Percentiles rank a stretch among this genome's conserved stretches.
These are phyloP conservation scores for Xylariaceae sp. DNA, from an alignment of 2,329 filamentous ascomycete genomes.

Conservation along the genomic window DNA sequence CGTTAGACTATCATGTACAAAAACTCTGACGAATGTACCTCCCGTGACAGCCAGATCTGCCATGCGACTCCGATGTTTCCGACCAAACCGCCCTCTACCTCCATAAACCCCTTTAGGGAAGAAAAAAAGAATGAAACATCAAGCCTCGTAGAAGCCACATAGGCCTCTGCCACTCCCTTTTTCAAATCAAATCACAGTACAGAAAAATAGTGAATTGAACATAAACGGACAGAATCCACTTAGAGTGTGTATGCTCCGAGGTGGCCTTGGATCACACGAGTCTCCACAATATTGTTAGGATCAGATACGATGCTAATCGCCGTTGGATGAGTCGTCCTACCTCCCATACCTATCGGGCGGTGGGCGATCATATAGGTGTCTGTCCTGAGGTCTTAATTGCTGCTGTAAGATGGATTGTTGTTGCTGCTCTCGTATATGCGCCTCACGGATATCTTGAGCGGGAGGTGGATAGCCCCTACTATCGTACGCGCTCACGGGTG, in stretches of 20 bases:
- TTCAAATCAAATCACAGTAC: no score
- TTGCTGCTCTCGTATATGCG: conserved; percentile 43
- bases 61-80: neutral
- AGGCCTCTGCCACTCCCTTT: no score
- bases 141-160: no score
- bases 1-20: neutral
- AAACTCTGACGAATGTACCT: neutral
- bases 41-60: neutral
- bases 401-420: conserved; percentile 42
- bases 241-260: no score
- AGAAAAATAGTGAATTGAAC: no score
- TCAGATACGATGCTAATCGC: neutral
- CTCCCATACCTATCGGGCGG: conserved; percentile 50
- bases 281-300: no score
- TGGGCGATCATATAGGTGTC: conserved; percentile 44
- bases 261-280: no score
- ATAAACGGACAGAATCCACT: no score
- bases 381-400: conserved; percentile 48
- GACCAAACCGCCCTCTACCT: no score
- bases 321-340: conserved; percentile 29
- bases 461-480: conserved; percentile 43
- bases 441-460: conserved; percentile 41
- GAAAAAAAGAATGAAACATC: no score
- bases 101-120: no score
- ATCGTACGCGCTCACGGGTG: conserved; percentile 48